Conservation (phyloP, 805 yeast species). For the Jamesozyma hellenica region DNA sequence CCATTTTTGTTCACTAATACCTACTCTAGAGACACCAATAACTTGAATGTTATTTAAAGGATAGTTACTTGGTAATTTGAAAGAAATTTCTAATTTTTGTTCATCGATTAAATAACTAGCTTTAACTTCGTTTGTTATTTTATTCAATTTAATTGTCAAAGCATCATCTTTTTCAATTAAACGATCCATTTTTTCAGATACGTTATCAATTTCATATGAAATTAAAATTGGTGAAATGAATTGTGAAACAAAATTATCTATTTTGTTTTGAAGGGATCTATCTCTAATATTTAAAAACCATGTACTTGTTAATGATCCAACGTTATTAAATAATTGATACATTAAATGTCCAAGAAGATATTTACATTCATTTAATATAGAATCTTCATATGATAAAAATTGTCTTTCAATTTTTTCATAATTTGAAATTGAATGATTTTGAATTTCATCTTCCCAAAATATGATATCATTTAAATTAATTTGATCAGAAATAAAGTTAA, state of each 20-base stretch:
- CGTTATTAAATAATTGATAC: slow-evolving; percentile 21
- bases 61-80: slow-evolving; percentile 61
- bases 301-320: slow-evolving; percentile 27
- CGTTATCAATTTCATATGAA: slow-evolving; percentile 43
- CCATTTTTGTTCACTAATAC: slow-evolving; percentile 89
- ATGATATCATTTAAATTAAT: slow-evolving; percentile 32
- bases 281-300: slow-evolving; percentile 71
- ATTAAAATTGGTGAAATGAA: slow-evolving; percentile 58
- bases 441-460: slow-evolving; percentile 19
- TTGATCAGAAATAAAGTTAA: slow-evolving; percentile 45
- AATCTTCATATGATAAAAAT: slow-evolving; percentile 20
- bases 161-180: slow-evolving; percentile 31
- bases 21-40: slow-evolving; percentile 68
- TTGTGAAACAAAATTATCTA: slow-evolving; percentile 53
- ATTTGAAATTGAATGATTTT: slow-evolving; percentile 1
- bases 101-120: slow-evolving; percentile 76
- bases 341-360: slow-evolving; percentile 20
- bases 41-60: slow-evolving; percentile 73
- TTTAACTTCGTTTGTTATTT: slow-evolving; percentile 54
- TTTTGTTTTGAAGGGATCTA: slow-evolving; percentile 46
- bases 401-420: slow-evolving; percentile 1
- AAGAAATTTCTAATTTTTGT: slow-evolving; percentile 69
- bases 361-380: slow-evolving; percentile 22
- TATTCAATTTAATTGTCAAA: slow-evolving; percentile 50
- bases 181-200: slow-evolving; percentile 33